Percentiles rank a stretch among this genome's conserved stretches.
Evolutionary conservation across 768 basidiomycete species (phyloP).

Genomic region (Lactarius sanguifluus): DNA sequence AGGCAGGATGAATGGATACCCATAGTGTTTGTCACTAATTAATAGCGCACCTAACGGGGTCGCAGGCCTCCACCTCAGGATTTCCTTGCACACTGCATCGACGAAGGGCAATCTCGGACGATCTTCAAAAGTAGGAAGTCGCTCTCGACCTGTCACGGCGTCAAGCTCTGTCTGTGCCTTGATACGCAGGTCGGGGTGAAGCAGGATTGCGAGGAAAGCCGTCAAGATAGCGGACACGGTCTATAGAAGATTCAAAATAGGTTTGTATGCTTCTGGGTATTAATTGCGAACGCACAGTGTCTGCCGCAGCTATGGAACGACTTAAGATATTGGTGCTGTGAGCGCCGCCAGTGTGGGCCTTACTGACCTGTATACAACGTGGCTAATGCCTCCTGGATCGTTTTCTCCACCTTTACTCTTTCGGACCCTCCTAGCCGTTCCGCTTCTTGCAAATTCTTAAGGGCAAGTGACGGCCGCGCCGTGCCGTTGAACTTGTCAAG

Average conservation of each 20-base stretch:
- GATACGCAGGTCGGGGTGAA: constrained; percentile 33
- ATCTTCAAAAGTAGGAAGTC: constrained; percentile 35
- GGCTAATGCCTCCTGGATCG: neutral
- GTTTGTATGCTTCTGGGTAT: neutral
- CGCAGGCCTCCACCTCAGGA: constrained; percentile 31
- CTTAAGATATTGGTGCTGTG: neutral
- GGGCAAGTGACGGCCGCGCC: constrained; percentile 12
- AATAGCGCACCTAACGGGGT: constrained; percentile 28
- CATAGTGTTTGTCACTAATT: neutral
- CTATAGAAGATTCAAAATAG: constrained; percentile 5
- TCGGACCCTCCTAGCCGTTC: neutral
- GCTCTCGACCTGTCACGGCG: constrained; percentile 28
- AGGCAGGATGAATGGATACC: neutral
- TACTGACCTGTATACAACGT: constrained; percentile 13
- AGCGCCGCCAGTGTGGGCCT: no score
- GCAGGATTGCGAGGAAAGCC: constrained; percentile 33
- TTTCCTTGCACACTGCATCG: constrained; percentile 32
- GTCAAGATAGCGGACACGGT: constrained; percentile 31
- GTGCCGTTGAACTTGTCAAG: constrained; percentile 7
- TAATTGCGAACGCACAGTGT: constrained; percentile 2
- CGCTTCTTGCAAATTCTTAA: constrained; percentile 2
- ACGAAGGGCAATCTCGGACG: constrained; percentile 32
- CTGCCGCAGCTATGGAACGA: constrained; percentile 2
- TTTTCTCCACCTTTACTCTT: neutral
- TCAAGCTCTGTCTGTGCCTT: constrained; percentile 37